Conservation (phyloP, 306 rosid species). For the Medicago lupulina region DNA sequence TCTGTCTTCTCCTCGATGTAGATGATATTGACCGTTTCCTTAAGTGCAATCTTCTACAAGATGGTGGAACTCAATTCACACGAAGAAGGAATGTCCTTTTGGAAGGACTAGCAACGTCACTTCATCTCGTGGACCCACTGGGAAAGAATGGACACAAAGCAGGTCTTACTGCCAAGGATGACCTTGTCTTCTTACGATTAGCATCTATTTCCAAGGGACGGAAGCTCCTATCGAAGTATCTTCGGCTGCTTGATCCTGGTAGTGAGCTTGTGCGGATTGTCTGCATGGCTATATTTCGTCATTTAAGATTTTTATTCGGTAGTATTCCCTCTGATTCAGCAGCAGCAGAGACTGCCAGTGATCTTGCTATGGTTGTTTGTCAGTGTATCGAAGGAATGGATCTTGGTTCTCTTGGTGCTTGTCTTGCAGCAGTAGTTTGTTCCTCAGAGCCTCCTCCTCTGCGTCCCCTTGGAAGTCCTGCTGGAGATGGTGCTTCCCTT, state of each 20-base stretch:
- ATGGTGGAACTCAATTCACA: conserved; percentile 61
- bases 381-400: conserved; percentile 61
- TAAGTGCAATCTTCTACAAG: conserved; percentile 51
- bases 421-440: conserved; percentile 72
- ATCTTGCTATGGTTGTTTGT: conserved; percentile 54
- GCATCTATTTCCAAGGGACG: conserved; percentile 58
- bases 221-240: conserved; percentile 56
- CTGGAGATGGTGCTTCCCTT: conserved; percentile 60
- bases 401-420: conserved; percentile 60
- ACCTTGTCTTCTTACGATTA: conserved; percentile 57
- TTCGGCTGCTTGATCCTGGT: conserved; percentile 60
- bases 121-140: conserved; percentile 62
- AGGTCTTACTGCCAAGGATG: conserved; percentile 61
- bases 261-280: conserved; percentile 60
- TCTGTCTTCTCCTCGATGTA: conserved; percentile 63
- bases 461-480: conserved; percentile 55
- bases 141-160: conserved; percentile 58
- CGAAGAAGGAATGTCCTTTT: conserved; percentile 58
- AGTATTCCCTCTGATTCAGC: conserved; percentile 53
- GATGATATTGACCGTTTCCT: conserved; percentile 62
- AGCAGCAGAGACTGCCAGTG: conserved; percentile 51
- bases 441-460: conserved; percentile 70
- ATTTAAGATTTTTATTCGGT: conserved; percentile 63
- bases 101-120: conserved; percentile 64
- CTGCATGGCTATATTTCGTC: conserved; percentile 66